Evolutionary conservation across 2,329 filamentous ascomycete genomes (phyloP).

Genomic region (Colletotrichum lupini): DNA sequence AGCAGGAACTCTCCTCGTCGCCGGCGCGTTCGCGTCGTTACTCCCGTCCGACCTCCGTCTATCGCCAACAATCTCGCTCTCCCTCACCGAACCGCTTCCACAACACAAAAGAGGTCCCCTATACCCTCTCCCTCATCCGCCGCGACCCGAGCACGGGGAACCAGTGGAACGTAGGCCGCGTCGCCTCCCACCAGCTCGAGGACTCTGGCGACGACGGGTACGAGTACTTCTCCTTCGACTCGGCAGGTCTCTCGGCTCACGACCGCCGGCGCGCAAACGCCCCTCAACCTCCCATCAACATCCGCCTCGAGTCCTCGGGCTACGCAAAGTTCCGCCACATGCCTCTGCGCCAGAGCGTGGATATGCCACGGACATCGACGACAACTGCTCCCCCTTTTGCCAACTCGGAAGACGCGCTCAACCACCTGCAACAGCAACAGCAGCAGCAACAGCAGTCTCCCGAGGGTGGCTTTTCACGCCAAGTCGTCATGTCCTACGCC

Average conservation of each 20-base stretch:
- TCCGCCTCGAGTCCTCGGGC: conserved; percentile 65
- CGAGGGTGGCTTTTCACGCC: conserved; percentile 58
- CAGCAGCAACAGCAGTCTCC: conserved; percentile 1
- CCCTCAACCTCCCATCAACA: conserved; percentile 56
- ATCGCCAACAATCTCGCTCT: conserved; percentile 39
- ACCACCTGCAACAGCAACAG: conserved; percentile 28
- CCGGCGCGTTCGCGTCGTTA: conserved; percentile 5
- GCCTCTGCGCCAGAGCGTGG: conserved; percentile 51
- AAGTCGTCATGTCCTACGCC: conserved; percentile 68
- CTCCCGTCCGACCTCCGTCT: conserved; percentile 18
- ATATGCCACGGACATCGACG: conserved; percentile 36
- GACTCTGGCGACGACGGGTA: conserved; percentile 45
- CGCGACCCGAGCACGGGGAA: conserved; percentile 74
- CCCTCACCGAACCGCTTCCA: conserved; percentile 51
- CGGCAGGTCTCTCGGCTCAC: conserved; percentile 37
- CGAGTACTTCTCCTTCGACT: conserved; percentile 38
- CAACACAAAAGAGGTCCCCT: conserved; percentile 53
- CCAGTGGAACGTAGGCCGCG: conserved; percentile 81
- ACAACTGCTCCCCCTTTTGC: conserved; percentile 21
- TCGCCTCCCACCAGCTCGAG: conserved; percentile 66
- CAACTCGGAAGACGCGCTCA: conserved; percentile 30
- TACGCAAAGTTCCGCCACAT: conserved; percentile 68
- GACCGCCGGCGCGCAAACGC: conserved; percentile 35
- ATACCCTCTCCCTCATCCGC: conserved; percentile 75
- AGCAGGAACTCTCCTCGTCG: not conserved